Evolutionary conservation across 2,329 filamentous ascomycete genomes (phyloP).

Genomic region (Apiospora aurea): DNA sequence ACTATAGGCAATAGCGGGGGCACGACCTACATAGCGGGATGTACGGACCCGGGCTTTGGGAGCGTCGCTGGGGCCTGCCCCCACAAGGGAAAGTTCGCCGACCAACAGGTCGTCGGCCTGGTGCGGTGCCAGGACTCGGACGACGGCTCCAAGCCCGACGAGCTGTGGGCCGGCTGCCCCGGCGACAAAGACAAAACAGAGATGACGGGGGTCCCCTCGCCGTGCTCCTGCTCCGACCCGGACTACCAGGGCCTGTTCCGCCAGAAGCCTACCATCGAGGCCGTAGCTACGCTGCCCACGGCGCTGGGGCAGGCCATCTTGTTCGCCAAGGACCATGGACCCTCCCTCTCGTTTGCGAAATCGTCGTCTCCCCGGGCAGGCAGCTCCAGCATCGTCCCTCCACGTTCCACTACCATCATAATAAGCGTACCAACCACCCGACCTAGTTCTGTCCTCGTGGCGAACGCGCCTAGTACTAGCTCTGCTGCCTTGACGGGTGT

Average conservation of each 20-base stretch:
- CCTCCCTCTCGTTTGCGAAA: background rate
- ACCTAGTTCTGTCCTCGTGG: background rate
- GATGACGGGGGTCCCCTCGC: slow-evolving; percentile 25
- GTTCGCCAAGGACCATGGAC: background rate
- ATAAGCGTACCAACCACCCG: background rate
- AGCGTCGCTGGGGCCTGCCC: slow-evolving; percentile 28
- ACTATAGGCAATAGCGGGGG: slow-evolving; percentile 17
- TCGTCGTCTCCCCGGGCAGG: background rate
- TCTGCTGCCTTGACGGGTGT: background rate
- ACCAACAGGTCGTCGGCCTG: slow-evolving; percentile 31
- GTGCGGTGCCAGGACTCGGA: slow-evolving; percentile 26
- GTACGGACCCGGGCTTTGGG: slow-evolving; percentile 32
- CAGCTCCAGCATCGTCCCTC: background rate
- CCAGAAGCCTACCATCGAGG: slow-evolving; percentile 20
- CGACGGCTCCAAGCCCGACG: slow-evolving; percentile 11
- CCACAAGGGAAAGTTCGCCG: slow-evolving; percentile 28
- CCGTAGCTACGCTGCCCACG: slow-evolving; percentile 21
- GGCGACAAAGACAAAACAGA: slow-evolving; percentile 25
- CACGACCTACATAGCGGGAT: slow-evolving; percentile 34
- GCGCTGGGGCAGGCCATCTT: slow-evolving; percentile 1
- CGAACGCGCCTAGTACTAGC: background rate
- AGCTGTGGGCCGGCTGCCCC: slow-evolving; percentile 32
- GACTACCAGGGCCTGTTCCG: slow-evolving; percentile 19
- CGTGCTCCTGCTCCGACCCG: slow-evolving; percentile 29
- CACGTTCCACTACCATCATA: background rate